Base-by-base conservation (phyloP, 2,329 filamentous ascomycete genomes). In the Penicillium brevicompactum region DNA sequence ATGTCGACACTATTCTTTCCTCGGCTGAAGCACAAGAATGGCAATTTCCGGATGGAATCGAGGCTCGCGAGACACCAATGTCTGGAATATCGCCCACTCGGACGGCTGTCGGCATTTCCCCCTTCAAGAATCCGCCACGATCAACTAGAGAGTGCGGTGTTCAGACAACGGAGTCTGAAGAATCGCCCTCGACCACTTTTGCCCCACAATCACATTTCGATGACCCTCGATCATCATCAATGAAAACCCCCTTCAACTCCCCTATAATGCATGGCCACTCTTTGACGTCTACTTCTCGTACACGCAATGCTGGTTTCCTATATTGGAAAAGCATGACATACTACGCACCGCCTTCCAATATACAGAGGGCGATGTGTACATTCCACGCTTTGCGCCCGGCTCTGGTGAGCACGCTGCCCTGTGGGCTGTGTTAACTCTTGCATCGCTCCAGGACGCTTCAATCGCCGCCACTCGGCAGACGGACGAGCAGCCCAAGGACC, bases 251-350 rank as follows among this genome's bases (percentile, higher is more conserved):
- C 14, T 66, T 70, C 14, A 81, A 84, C 64, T 83, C 80, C 67
- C 86, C 79, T 76, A 66, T 14, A 73, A 74, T 49, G 66, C 68
- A 24, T 72, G 71, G 69, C 77, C 81, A 2, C 78, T 92, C 4
- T 74, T 92, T 38, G 87, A 91, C 61, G 80, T 88, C 4, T 92
- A 91, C 68, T 89, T 90, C 56, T 84, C 87, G 1, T 90, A 90
- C 63, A 90, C 87, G 0, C 87, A 92, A 68, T 85, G 83, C 50
- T 92, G 89, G 89, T 80, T 92, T 24, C 89, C 89, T 0, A 85
- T 92, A 24, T 77, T 88, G 10, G 86, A 91, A 59, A 88, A 86
- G 58, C 82, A 87, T 46, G 80, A 82, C 41, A 75, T 90, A 4
- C 75, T 87, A 30, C 80, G 80, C 24, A 84, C 83, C 31, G 70